Percentiles rank a stretch among this genome's conserved stretches.
Conservation (phyloP, 1,284 basidiomycete species). For the Puccinia horiana region DNA sequence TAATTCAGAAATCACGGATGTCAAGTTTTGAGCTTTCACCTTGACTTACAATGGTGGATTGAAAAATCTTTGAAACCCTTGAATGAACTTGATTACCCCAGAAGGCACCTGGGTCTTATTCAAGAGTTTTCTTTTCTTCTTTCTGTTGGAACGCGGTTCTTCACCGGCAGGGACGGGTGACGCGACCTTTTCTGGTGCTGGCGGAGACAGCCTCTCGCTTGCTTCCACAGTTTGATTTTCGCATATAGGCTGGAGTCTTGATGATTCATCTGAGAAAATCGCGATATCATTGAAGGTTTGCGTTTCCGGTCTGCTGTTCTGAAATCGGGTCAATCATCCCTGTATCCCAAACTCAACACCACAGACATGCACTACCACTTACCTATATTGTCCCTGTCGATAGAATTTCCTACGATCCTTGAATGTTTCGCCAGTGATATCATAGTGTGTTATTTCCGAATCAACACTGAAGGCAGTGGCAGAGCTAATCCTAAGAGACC, state of each 20-base stretch:
- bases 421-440: not conserved
- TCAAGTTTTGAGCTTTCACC: constrained; percentile 42
- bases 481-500: constrained; percentile 7
- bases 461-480: constrained; percentile 14
- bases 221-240: constrained; percentile 15
- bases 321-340: not conserved
- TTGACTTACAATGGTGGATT: constrained; percentile 49
- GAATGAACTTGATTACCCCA: constrained; percentile 42
- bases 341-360: not conserved
- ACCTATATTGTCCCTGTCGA: not conserved
- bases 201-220: not conserved
- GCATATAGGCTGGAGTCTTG: constrained; percentile 15
- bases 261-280: not conserved
- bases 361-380: not conserved
- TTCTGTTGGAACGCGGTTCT: not conserved
- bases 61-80: constrained; percentile 52
- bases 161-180: not conserved
- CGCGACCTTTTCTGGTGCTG: not conserved
- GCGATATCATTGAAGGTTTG: not conserved
- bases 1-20: constrained; percentile 57
- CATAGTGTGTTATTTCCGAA: constrained; percentile 12
- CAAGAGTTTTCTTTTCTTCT: not conserved
- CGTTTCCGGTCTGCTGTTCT: not conserved
- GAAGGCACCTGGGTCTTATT: not conserved
- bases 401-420: constrained; percentile 13